These are phyloP conservation scores for Cytospora piceae DNA, from an alignment of 2,329 filamentous ascomycete species.

Conservation along the genomic window DNA sequence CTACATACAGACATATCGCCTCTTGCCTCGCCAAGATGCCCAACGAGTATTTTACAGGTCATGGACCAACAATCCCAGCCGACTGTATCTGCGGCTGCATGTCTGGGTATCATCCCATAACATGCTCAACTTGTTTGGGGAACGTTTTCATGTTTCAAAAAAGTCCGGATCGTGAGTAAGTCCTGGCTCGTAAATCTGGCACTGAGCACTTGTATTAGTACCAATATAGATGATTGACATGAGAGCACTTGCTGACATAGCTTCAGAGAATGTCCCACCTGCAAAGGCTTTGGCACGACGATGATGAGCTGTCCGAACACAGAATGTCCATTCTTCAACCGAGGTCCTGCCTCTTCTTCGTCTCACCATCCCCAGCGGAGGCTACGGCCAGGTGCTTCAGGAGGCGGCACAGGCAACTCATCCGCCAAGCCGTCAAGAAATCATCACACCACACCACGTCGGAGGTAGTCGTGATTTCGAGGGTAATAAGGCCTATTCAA, in stretches of 20 bases:
- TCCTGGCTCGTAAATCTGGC: neutral
- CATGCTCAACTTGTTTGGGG: conserved; percentile 12
- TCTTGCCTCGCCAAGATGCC: conserved; percentile 17
- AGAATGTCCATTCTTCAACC: neutral
- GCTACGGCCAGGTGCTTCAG: neutral
- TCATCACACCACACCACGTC: conserved; percentile 12
- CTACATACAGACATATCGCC: neutral
- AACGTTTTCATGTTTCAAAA: conserved; percentile 16
- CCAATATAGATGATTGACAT: neutral
- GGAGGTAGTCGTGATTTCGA: neutral
- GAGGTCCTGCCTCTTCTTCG: neutral
- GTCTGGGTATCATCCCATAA: conserved; percentile 27
- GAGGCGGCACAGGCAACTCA: conserved; percentile 6
- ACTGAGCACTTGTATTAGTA: neutral
- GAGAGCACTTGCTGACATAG: neutral
- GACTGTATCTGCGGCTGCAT: conserved; percentile 33
- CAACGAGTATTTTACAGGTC: conserved; percentile 18
- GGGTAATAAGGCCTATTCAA: neutral
- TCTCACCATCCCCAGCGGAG: neutral
- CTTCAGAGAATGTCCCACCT: conserved; percentile 10
- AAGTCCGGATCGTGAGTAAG: conserved; percentile 14
- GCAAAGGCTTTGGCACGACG: conserved; percentile 6
- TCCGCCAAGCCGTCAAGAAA: conserved; percentile 5
- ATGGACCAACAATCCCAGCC: conserved; percentile 22
- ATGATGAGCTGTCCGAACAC: neutral